Evolutionary conservation across 257 asterid species (phyloP).

Genomic region (Craterostigma plantagineum): DNA sequence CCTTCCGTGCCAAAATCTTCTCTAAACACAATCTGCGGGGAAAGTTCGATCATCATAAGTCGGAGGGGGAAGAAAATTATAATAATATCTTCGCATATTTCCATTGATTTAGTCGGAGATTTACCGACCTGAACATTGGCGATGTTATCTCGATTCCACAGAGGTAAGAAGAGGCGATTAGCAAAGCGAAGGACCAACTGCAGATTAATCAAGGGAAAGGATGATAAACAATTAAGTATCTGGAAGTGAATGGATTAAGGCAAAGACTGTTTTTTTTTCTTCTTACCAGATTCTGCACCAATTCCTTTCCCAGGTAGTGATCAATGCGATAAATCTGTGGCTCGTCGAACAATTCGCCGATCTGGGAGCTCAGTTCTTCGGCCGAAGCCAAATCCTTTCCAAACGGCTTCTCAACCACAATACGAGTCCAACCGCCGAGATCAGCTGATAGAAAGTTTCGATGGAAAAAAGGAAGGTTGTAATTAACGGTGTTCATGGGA

Average conservation of each 20-base stretch:
- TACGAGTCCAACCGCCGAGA: slow-evolving; percentile 97
- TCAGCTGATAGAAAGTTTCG: slow-evolving; percentile 37
- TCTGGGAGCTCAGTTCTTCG: slow-evolving; percentile 84
- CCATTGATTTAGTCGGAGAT: neutral
- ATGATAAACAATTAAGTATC: neutral
- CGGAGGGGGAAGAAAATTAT: no score
- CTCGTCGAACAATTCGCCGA: slow-evolving; percentile 83
- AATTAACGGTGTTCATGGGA: no score
- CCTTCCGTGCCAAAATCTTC: slow-evolving; percentile 99
- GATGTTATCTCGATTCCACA: slow-evolving; percentile 96
- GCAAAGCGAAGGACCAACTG: slow-evolving; percentile 99
- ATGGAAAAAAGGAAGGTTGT: neutral
- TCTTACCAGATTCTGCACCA: slow-evolving; percentile 95
- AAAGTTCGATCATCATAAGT: no score
- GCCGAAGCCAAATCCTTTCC: slow-evolving; percentile 96
- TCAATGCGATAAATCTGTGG: slow-evolving; percentile 93
- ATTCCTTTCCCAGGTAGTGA: slow-evolving; percentile 95
- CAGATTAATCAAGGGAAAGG: slow-evolving; percentile 15
- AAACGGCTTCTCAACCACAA: slow-evolving; percentile 96
- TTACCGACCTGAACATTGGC: slow-evolving; percentile 73
- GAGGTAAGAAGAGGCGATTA: slow-evolving; percentile 86
- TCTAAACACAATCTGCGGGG: slow-evolving; percentile 79
- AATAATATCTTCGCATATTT: no score
- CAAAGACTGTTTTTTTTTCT: neutral
- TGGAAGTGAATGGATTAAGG: slow-evolving; percentile 2